Evolutionary conservation across 208 protist genomes (phyloP), one percentile per base, ranked within the genome.

Genomic region (Acanthamoeba sp.): DNA sequence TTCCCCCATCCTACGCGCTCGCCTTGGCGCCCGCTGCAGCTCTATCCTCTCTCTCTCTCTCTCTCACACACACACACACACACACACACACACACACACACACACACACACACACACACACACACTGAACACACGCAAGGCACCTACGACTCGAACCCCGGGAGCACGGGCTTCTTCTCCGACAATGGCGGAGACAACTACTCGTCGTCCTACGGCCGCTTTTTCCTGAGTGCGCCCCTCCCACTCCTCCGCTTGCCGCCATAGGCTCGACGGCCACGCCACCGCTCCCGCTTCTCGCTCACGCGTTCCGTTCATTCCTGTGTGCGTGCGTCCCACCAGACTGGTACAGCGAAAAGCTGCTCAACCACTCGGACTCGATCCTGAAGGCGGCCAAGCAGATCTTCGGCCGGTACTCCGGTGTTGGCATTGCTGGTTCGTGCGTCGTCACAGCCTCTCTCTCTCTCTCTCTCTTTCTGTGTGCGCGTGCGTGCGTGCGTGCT

Each of bases 161-260:
- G 24, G 5, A 9, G 95, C 27, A 97, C 95, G 24, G 90, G 62
- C 9, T 97, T 97, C 93, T 97, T 97, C 93, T 55, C 50, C 1
- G 76, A 94, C 22, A 32, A 66, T 55, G 48, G 50, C 7, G 55
- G 48, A 2, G 55, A 96, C 62, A 95, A 95, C 87, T 97, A 94
- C 29, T 34, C 78, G 14, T 95, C 96, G 20, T 22, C n/a, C 16
- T 97, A 97, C 50, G 96, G 96, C 64, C 57, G 93, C 50, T 98
- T 97, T 91, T 97, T 97, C 94, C 87, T 97, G 9, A 95, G 96
- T 97, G 95, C 84, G 45, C 5, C 5, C 45, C 45, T 36, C n/a
- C 22, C 2, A 66, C 59, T 32, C n/a, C n/a, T n/a, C n/a, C n/a
- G n/a, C n/a, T n/a, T n/a, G n/a, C n/a, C n/a, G n/a, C n/a, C n/a